Conservation (phyloP, 306 rosid species). For the Datisca glomerata region DNA sequence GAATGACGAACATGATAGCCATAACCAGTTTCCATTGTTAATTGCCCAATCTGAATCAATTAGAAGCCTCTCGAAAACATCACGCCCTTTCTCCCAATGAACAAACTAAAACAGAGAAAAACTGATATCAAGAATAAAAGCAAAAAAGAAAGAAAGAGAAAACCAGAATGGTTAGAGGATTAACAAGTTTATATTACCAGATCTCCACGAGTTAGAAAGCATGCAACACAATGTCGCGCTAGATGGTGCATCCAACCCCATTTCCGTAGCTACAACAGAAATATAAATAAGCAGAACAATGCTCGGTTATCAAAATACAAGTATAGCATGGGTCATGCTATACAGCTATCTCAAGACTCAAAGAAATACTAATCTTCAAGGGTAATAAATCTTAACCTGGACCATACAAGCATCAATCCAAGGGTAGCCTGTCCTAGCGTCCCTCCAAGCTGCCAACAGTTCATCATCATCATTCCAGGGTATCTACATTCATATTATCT, state of each 20-base stretch:
- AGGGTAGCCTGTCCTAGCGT: constrained; percentile 82
- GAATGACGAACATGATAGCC: constrained; percentile 93
- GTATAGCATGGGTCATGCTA: neutral
- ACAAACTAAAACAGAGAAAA: constrained; percentile 39
- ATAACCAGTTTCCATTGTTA: constrained; percentile 91
- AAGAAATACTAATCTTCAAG: too few relatives aligned
- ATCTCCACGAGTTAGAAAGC: constrained; percentile 91
- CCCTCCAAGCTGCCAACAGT: constrained; percentile 81
- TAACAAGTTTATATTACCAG: constrained; percentile 38
- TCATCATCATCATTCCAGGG: constrained; percentile 79
- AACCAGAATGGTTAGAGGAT: neutral
- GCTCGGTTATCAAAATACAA: constrained; percentile 7
- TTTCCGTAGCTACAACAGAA: constrained; percentile 53
- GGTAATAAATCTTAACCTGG: constrained; percentile 45
- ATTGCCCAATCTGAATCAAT: constrained; percentile 97
- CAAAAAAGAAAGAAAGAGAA: constrained; percentile 6
- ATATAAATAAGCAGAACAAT: constrained; percentile 2
- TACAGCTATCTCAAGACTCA: neutral
- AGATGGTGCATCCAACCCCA: constrained; percentile 99
- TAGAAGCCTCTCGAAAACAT: constrained; percentile 87
- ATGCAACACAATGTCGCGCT: constrained; percentile 89
- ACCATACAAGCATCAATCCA: constrained; percentile 96
- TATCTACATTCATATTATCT: constrained; percentile 40
- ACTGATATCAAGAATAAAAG: constrained; percentile 9
- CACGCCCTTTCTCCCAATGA: constrained; percentile 96